A percentile compares a stretch with the other conserved stretches of the same genome.
phyloP scores from a whole-genome alignment of 495 filamentous ascomycete species.

The Aspergillus baeticus region DNA sequence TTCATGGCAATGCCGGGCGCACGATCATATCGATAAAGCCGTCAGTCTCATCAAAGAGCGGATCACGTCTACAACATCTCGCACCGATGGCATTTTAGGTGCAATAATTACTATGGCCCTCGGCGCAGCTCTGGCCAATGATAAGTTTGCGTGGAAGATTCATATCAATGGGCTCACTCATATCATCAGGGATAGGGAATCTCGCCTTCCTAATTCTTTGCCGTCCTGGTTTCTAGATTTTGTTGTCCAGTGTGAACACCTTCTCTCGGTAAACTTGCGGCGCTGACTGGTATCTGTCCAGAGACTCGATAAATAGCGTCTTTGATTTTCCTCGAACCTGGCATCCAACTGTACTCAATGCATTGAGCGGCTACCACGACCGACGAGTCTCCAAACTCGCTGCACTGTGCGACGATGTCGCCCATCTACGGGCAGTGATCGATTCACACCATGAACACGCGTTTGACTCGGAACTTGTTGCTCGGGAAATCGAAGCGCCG shows the following conservation, averaged over 20 bases:
- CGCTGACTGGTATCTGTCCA: background rate
- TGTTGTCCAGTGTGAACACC: background rate
- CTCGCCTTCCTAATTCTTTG: background rate
- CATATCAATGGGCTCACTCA: slow-evolving; percentile 26
- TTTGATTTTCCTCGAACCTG: slow-evolving; percentile 5
- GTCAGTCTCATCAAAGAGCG: slow-evolving; percentile 2
- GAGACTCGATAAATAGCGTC: slow-evolving; percentile 9
- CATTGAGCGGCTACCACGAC: background rate
- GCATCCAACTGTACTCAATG: background rate
- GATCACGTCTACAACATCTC: slow-evolving; percentile 12
- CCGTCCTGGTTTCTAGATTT: slow-evolving; percentile 12
- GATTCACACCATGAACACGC: background rate
- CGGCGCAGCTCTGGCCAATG: slow-evolving; percentile 17
- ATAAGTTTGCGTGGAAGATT: slow-evolving; percentile 22
- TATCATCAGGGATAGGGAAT: slow-evolving; percentile 21
- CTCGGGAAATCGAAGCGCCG: slow-evolving; percentile 6
- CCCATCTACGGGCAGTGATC: slow-evolving; percentile 4
- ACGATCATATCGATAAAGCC: background rate
- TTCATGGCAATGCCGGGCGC: slow-evolving; percentile 8
- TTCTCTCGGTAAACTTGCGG: background rate
- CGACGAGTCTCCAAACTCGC: slow-evolving; percentile 2
- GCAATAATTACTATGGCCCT: slow-evolving; percentile 27
- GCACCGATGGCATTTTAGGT: slow-evolving; percentile 22
- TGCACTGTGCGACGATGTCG: slow-evolving; percentile 11
- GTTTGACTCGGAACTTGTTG: background rate